Evolutionary conservation across 352 stramenopile genomes (phyloP).

Genomic region (Globisporangium parvum): DNA sequence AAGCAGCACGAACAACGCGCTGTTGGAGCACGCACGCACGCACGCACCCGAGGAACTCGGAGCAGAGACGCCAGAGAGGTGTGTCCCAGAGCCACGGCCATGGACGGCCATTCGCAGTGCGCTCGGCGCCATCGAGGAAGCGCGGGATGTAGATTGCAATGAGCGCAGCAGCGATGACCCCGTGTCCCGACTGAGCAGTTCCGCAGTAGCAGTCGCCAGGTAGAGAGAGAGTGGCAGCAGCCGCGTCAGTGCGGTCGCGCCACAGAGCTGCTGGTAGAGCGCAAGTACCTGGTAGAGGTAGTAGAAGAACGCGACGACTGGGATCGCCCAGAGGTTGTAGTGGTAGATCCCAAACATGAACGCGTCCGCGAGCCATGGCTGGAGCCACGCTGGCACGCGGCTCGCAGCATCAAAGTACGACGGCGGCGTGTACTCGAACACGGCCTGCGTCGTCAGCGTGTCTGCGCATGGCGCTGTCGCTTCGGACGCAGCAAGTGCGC

Average conservation of each 20-base stretch:
- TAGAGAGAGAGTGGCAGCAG: too few species aligned
- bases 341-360: slow-evolving; percentile 38
- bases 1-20: too few species aligned
- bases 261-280: too few species aligned
- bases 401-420: slow-evolving; percentile 22
- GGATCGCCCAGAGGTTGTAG: slow-evolving; percentile 38
- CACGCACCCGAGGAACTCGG: slow-evolving; percentile 11
- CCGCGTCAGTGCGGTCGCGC: too few species aligned
- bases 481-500: too few species aligned
- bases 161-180: slow-evolving; percentile 24
- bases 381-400: slow-evolving; percentile 24
- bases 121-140: slow-evolving; percentile 37
- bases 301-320: slow-evolving; percentile 29
- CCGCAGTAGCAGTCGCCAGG: too few species aligned
- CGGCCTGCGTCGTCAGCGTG: too few species aligned
- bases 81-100: slow-evolving; percentile 31
- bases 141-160: slow-evolving; percentile 38
- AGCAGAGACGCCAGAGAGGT: slow-evolving; percentile 28
- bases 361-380: slow-evolving; percentile 19
- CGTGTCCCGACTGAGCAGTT: too few species aligned
- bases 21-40: too few species aligned
- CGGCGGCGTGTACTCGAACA: slow-evolving; percentile 25
- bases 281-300: slow-evolving; percentile 31
- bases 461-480: too few species aligned
- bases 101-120: slow-evolving; percentile 24